Evolutionary conservation across 2,329 filamentous ascomycete genomes (phyloP).

Genomic region (Aspergillus vadensis): DNA sequence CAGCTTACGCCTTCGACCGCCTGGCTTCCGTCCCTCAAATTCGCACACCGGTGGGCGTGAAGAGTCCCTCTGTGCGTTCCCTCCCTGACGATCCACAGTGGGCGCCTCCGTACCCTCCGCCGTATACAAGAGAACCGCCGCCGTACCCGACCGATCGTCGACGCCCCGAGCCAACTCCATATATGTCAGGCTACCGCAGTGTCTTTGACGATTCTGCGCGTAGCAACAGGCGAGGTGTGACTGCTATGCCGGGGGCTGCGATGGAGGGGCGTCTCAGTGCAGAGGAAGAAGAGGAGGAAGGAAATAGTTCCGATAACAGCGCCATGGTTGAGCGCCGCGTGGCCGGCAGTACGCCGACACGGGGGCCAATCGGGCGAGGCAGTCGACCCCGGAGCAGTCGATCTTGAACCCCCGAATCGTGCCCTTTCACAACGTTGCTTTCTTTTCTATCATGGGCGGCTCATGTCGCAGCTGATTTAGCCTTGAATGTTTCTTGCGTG

Average conservation of each 20-base stretch:
- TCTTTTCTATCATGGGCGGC: slow-evolving; percentile 12
- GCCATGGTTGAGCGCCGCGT: slow-evolving; percentile 32
- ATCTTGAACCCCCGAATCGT: slow-evolving; percentile 16
- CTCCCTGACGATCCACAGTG: slow-evolving; percentile 54
- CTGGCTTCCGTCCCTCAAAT: slow-evolving; percentile 39
- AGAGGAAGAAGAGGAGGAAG: slow-evolving; percentile 23
- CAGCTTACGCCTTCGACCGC: slow-evolving; percentile 33
- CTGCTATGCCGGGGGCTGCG: slow-evolving; percentile 21
- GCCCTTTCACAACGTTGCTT: slow-evolving; percentile 11
- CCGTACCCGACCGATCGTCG: slow-evolving; percentile 38
- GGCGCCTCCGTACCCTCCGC: slow-evolving; percentile 41
- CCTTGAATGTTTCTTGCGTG: slow-evolving; percentile 8
- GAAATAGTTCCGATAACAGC: slow-evolving; percentile 27
- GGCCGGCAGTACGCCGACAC: slow-evolving; percentile 24
- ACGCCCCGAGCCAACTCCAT: slow-evolving; percentile 23
- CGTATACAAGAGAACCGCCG: slow-evolving; percentile 34
- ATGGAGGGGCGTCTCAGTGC: slow-evolving; percentile 19
- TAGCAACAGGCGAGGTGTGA: slow-evolving; percentile 13
- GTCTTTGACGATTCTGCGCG: slow-evolving; percentile 22
- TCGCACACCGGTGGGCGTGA: slow-evolving; percentile 40
- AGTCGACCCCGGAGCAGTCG: slow-evolving; percentile 30
- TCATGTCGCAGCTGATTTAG: slow-evolving; percentile 12
- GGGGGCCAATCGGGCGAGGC: slow-evolving; percentile 21
- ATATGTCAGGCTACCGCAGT: slow-evolving; percentile 27
- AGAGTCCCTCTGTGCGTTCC: slow-evolving; percentile 40